phyloP scores from a whole-genome alignment of 257 asterid species.

The Solanum microdontum region DNA sequence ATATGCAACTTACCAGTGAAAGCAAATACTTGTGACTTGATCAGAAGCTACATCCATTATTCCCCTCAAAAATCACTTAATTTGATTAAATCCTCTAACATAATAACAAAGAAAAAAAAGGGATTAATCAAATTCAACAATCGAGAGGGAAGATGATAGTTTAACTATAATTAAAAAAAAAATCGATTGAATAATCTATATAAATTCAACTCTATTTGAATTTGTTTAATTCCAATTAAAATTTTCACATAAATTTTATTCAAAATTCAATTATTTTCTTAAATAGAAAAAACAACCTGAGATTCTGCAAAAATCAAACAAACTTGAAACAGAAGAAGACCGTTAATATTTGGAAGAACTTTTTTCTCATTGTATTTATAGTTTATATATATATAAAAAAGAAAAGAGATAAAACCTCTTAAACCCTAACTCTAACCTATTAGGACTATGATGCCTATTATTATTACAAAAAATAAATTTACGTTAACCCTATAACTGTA shows the following conservation, averaged over 20 bases:
- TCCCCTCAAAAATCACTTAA: not conserved
- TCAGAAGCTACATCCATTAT: conserved; percentile 58
- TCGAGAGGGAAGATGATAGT: not conserved
- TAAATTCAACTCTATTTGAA: not conserved
- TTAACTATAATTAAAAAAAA: not conserved
- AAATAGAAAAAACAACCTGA: not conserved
- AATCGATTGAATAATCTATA: not conserved
- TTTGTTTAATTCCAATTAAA: not conserved
- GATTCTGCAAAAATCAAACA: not conserved
- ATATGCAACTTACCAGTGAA: conserved; percentile 41
- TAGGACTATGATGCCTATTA: not conserved
- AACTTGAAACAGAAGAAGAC: not conserved
- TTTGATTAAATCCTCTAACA: not conserved
- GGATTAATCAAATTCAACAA: not conserved
- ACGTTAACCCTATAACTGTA: not conserved
- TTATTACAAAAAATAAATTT: too few relatives aligned
- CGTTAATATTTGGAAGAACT: not conserved
- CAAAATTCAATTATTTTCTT: not conserved
- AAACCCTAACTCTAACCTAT: not conserved
- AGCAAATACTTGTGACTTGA: conserved; percentile 56
- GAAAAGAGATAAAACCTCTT: not conserved
- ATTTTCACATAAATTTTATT: not conserved
- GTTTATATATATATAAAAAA: not conserved
- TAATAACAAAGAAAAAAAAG: not conserved
- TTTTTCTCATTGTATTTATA: not conserved